Evolutionary conservation across 2,329 filamentous ascomycete species (phyloP).

Genomic region (Diaporthe vaccinii): DNA sequence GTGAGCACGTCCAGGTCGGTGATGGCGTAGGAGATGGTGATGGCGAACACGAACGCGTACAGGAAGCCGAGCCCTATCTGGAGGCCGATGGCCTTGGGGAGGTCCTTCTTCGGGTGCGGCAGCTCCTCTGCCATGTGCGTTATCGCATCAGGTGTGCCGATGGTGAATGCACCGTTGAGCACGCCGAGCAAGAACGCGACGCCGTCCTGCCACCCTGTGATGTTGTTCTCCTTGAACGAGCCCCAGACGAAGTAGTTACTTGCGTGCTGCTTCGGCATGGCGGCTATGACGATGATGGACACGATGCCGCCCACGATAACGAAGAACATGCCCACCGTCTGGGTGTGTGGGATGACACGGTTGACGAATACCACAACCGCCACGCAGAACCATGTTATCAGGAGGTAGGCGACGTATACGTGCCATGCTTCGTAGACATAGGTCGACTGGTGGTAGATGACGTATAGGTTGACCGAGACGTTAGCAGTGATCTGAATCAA

Average conservation of each 20-base stretch:
- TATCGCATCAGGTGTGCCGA: conserved; percentile 75
- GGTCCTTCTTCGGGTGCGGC: conserved; percentile 59
- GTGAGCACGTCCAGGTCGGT: conserved; percentile 68
- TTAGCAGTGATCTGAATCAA: conserved; percentile 71
- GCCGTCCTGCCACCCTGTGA: conserved; percentile 67
- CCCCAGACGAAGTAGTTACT: conserved; percentile 67
- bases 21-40: conserved; percentile 67
- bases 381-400: conserved; percentile 67
- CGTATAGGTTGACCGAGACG: conserved; percentile 72
- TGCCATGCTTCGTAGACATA: conserved; percentile 69
- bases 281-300: conserved; percentile 64
- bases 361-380: conserved; percentile 69
- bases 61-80: conserved; percentile 61
- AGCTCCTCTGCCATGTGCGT: conserved; percentile 74
- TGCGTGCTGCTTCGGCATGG: conserved; percentile 67
- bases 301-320: conserved; percentile 65
- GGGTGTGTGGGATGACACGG: conserved; percentile 66
- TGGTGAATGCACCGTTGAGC: conserved; percentile 75
- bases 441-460: conserved; percentile 65
- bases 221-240: conserved; percentile 60
- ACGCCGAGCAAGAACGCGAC: conserved; percentile 77
- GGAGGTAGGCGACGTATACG: conserved; percentile 69
- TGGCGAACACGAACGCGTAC: conserved; percentile 65
- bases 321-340: conserved; percentile 66
- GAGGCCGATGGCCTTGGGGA: conserved; percentile 65